Conservation (phyloP, 805 yeast species). For the Ogataea methylovora region DNA sequence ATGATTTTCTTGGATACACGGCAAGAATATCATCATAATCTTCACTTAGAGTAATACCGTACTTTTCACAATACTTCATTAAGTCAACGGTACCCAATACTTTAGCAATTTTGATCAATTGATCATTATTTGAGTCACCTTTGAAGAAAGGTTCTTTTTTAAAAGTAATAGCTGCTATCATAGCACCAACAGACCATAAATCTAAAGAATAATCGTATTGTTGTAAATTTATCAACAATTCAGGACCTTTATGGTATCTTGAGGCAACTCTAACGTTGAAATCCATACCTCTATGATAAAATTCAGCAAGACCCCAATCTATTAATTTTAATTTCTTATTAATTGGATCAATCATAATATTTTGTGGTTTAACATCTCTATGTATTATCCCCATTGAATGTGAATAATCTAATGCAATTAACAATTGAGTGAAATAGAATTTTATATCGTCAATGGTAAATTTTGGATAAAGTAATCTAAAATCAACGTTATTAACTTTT, state of each 20-base stretch:
- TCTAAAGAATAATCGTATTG: constrained; percentile 86
- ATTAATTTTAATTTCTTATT: constrained; percentile 58
- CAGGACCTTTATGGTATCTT: constrained; percentile 89
- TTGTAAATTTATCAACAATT: constrained; percentile 72
- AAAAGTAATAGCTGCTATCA: constrained; percentile 83
- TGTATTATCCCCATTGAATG: constrained; percentile 96
- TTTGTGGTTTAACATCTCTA: constrained; percentile 90
- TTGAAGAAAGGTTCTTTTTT: constrained; percentile 90
- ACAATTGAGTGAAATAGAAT: constrained; percentile 74
- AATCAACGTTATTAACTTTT: constrained; percentile 77
- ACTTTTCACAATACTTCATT: constrained; percentile 56
- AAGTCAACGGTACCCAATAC: constrained; percentile 82
- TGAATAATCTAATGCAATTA: constrained; percentile 77
- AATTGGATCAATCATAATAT: constrained; percentile 84
- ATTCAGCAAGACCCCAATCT: constrained; percentile 95
- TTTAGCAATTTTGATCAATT: constrained; percentile 80
- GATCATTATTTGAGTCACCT: constrained; percentile 88
- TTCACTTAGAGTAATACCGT: constrained; percentile 58
- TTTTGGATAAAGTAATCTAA: constrained; percentile 77
- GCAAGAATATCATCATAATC: constrained; percentile 76
- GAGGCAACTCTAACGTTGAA: constrained; percentile 91
- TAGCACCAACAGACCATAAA: constrained; percentile 88
- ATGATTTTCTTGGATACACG: constrained; percentile 56
- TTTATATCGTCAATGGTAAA: constrained; percentile 70
- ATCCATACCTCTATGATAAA: constrained; percentile 83